Conservation (phyloP, 139 green algal species). For the Tetradesmus obliquus region DNA sequence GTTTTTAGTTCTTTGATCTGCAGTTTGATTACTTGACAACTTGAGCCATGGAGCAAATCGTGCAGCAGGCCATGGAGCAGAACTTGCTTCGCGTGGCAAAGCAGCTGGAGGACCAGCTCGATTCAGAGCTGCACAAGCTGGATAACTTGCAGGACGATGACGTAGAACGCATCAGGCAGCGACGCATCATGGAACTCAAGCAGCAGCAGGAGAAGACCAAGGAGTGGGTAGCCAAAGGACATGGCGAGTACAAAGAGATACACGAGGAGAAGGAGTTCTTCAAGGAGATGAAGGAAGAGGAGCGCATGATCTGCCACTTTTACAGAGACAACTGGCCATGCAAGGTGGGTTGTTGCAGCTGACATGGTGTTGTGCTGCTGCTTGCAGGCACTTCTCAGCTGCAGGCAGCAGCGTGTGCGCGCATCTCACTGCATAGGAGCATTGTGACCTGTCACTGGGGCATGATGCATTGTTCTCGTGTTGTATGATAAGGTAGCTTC, state of each 20-base stretch:
- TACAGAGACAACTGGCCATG: conserved; percentile 90
- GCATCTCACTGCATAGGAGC: no score
- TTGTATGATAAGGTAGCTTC: no score
- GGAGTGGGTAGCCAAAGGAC: conserved; percentile 89
- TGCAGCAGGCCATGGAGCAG: conserved; percentile 67
- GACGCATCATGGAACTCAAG: conserved; percentile 72
- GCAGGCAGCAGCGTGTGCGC: neutral
- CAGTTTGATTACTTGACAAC: no score
- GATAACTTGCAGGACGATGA: conserved; percentile 95
- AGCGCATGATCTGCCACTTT: conserved; percentile 94
- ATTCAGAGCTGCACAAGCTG: conserved; percentile 86
- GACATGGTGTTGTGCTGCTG: neutral
- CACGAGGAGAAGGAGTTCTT: conserved; percentile 96
- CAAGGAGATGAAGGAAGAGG: conserved; percentile 92
- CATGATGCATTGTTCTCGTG: no score
- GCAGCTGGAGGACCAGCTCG: conserved; percentile 89
- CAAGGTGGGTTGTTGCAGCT: conserved; percentile 69
- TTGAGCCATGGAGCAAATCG: conserved; percentile 15
- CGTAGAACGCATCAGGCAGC: conserved; percentile 80
- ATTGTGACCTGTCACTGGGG: no score
- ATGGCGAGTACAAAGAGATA: conserved; percentile 92
- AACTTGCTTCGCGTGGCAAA: conserved; percentile 73
- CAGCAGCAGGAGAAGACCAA: conserved; percentile 75
- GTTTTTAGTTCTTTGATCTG: neutral
- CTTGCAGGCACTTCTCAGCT: neutral